Evolutionary conservation across 1,284 basidiomycete genomes (phyloP), one percentile per base, ranked within the genome.

Genomic region (Leccinum solheimii): DNA sequence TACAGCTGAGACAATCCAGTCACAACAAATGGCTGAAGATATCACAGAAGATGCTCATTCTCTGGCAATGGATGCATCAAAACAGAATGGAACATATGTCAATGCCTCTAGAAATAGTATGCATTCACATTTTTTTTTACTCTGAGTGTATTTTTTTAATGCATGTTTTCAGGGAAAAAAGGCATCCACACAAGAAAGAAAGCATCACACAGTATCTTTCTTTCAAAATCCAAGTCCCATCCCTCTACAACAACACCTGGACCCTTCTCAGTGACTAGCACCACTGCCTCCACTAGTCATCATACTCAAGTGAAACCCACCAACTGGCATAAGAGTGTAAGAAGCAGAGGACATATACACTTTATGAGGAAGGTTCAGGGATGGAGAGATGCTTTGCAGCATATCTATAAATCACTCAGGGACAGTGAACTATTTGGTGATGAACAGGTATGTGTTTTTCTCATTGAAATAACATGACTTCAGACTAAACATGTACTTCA

Each of bases 351-450:
- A 27, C 2, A 1, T 3, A 19, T 43, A 6, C n/a, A 43, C 40
- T 57, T 27, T 32, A 5, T 62, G 9, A 2, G n/a, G n/a, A 59
- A 3, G 8, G 40, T 70, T 43, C 59, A 62, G 7, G 1, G 3
- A 1, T 72, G 73, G 70, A 26, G 26, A 38, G 7, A 56, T 14
- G 36, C 32, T 21, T 5, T 75, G 8, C 13, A 56, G 5, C 1
- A 43, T 3, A 60, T 70, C 8, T 43, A 4, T 13, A 4, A 51
- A 11, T n/a, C 55, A 13, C 7, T 2, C 1, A 0, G 55, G 3
- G 1, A 2, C 26, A 26, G 23, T 56, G 56, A 66, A 2, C n/a
- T 71, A 1, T 71, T 71, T 59, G 70, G 32, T 48, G 73, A 73
- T 6, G 1, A 52, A 23, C 48, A 23, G 49, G 73, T 75, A 58